Percentiles rank a stretch among this genome's conserved stretches.
Conservation (phyloP, 441 rosid genomes). For the Gossypium laxum region DNA sequence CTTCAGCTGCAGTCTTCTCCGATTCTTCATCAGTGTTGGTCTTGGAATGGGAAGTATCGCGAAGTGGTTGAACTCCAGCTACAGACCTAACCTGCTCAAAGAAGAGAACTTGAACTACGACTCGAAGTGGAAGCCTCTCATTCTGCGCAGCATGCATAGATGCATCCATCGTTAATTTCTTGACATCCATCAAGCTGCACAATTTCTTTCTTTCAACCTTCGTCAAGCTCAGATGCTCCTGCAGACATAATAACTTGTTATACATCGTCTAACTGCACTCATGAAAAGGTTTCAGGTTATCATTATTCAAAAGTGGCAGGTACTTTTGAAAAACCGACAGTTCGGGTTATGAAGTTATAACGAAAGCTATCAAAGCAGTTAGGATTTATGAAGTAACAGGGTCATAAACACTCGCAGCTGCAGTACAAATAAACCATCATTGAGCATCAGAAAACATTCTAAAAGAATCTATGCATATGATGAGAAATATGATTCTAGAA, state of each 20-base stretch:
- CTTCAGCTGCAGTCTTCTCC: slow-evolving; percentile 26
- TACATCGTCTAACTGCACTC: not conserved
- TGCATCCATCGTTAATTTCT: slow-evolving; percentile 59
- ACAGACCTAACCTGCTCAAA: slow-evolving; percentile 76
- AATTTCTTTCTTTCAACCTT: slow-evolving; percentile 70
- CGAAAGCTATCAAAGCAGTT: not conserved
- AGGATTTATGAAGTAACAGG: not conserved
- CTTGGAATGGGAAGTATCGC: slow-evolving; percentile 25
- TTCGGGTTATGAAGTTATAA: not conserved
- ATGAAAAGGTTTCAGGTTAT: not conserved
- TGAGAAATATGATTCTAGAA: not conserved
- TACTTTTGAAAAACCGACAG: not conserved
- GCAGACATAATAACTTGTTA: slow-evolving; percentile 15
- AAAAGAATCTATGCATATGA: not conserved
- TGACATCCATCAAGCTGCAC: slow-evolving; percentile 71
- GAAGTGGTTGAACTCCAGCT: slow-evolving; percentile 36
- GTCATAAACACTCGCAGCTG: not conserved
- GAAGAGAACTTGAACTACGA: slow-evolving; percentile 84
- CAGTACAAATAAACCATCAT: not conserved
- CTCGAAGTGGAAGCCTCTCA: slow-evolving; percentile 64
- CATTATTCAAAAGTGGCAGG: not conserved
- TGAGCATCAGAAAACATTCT: not conserved
- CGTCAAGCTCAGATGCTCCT: slow-evolving; percentile 64
- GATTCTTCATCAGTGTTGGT: slow-evolving; percentile 44
- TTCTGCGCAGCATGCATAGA: slow-evolving; percentile 85